Evolutionary conservation across 75 land plant species (phyloP).

Genomic region (Sequoiadendron giganteum): DNA sequence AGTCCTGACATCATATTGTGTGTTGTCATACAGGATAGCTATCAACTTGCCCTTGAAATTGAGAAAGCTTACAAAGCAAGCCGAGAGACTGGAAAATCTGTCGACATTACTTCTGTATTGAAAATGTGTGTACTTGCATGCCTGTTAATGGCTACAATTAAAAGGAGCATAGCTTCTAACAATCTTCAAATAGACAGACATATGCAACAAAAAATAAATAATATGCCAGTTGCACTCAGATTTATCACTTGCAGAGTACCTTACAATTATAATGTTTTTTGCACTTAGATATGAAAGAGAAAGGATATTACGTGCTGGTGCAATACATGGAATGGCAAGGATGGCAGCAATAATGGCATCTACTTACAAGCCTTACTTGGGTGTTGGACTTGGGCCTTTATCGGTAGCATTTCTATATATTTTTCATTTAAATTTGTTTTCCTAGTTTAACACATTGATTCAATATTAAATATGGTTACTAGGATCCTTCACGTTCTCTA

Average conservation of each 20-base stretch:
- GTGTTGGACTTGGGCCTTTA: conserved; percentile 46
- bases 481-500: not conserved
- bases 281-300: conserved; percentile 38
- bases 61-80: conserved; percentile 30
- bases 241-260: not conserved
- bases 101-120: conserved; percentile 33
- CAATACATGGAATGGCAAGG: conserved; percentile 54
- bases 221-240: not conserved
- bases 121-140: conserved; percentile 18
- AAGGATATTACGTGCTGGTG: conserved; percentile 36
- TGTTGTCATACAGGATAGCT: conserved; percentile 33
- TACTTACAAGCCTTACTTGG: conserved; percentile 51
- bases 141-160: not conserved
- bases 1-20: not conserved
- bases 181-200: not conserved
- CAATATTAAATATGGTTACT: not conserved
- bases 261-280: not conserved
- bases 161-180: not conserved
- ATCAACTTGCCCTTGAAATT: conserved; percentile 43
- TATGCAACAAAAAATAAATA: not conserved
- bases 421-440: not conserved
- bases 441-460: not conserved
- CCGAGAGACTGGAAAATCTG: conserved; percentile 10
- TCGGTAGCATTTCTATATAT: conserved; percentile 22
- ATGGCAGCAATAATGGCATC: conserved; percentile 65